Conservation (phyloP, 768 basidiomycete genomes). For the Phaeolepiota aurea region DNA sequence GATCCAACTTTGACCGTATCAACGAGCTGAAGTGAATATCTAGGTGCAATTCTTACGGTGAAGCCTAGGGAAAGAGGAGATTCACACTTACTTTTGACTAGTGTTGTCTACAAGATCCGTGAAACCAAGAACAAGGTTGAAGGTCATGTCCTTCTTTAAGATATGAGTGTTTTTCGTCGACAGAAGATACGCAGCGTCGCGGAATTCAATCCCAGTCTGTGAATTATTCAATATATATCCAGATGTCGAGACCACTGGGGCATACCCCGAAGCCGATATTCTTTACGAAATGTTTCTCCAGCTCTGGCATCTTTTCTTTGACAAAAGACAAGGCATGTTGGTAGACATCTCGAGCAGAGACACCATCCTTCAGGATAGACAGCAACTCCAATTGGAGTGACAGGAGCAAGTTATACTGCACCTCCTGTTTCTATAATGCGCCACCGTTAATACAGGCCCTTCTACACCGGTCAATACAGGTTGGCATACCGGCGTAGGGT, state of each 20-base stretch:
- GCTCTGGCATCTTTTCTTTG: constrained; percentile 68
- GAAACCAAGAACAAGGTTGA: constrained; percentile 83
- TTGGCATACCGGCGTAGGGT: constrained; percentile 69
- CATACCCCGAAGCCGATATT: constrained; percentile 84
- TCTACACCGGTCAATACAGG: no score
- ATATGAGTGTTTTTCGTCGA: constrained; percentile 69
- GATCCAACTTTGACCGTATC: constrained; percentile 80
- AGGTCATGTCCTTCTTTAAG: constrained; percentile 74
- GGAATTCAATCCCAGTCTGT: constrained; percentile 93
- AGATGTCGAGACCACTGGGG: constrained; percentile 6
- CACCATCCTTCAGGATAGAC: constrained; percentile 71
- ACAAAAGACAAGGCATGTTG: constrained; percentile 63
- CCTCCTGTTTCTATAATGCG: constrained; percentile 89
- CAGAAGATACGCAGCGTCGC: constrained; percentile 79
- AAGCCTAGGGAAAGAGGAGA: not conserved
- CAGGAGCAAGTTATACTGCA: constrained; percentile 72
- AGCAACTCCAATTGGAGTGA: constrained; percentile 73
- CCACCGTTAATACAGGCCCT: constrained; percentile 5
- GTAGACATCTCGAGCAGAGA: constrained; percentile 73
- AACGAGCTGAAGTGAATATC: constrained; percentile 81
- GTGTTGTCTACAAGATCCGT: constrained; percentile 69
- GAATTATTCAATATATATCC: not conserved
- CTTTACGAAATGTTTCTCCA: constrained; percentile 83
- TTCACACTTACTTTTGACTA: constrained; percentile 58
- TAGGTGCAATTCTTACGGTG: constrained; percentile 19